Conservation (phyloP, 495 filamentous ascomycete species). For the Penicillium psychrofluorescens region DNA sequence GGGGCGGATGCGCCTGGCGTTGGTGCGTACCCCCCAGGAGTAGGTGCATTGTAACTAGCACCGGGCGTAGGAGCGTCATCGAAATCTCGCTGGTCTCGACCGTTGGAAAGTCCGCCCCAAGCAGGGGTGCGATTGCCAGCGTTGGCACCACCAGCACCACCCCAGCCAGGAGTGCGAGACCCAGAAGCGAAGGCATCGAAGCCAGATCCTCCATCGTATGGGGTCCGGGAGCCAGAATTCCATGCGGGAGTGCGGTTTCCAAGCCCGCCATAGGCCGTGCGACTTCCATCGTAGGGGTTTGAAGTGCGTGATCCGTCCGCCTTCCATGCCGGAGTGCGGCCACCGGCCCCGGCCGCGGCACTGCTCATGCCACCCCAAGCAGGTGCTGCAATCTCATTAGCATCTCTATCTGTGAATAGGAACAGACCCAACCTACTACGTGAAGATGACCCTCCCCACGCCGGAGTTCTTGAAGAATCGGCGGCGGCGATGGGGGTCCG, state of each 20-base stretch:
- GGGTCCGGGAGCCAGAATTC: slow-evolving; percentile 62
- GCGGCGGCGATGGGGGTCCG: slow-evolving; percentile 59
- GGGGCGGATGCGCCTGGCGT: slow-evolving; percentile 71
- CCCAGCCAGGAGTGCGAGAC: slow-evolving; percentile 70
- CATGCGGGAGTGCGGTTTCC: slow-evolving; percentile 46
- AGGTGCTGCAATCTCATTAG: slow-evolving; percentile 36
- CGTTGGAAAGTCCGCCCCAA: slow-evolving; percentile 24
- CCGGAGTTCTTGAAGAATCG: slow-evolving; percentile 59
- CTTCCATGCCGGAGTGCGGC: slow-evolving; percentile 78
- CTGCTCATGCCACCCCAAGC: slow-evolving; percentile 49
- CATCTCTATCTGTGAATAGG: background rate
- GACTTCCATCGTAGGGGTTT: slow-evolving; percentile 72
- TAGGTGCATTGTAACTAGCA: slow-evolving; percentile 48
- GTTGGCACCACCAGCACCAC: slow-evolving; percentile 29
- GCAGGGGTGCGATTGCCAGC: slow-evolving; percentile 47
- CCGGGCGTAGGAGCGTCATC: slow-evolving; percentile 75
- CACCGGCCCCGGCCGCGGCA: slow-evolving; percentile 22
- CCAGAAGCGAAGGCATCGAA: slow-evolving; percentile 66
- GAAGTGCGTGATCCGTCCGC: slow-evolving; percentile 63
- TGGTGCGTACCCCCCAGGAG: slow-evolving; percentile 52
- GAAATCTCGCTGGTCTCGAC: slow-evolving; percentile 21
- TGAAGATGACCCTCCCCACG: slow-evolving; percentile 52
- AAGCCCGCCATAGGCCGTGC: slow-evolving; percentile 60
- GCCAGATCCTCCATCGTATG: slow-evolving; percentile 53
- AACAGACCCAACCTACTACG: slow-evolving; percentile 43